Base-by-base conservation (phyloP, 805 yeast genomes). In the Metahyphopichia silvanorum region DNA sequence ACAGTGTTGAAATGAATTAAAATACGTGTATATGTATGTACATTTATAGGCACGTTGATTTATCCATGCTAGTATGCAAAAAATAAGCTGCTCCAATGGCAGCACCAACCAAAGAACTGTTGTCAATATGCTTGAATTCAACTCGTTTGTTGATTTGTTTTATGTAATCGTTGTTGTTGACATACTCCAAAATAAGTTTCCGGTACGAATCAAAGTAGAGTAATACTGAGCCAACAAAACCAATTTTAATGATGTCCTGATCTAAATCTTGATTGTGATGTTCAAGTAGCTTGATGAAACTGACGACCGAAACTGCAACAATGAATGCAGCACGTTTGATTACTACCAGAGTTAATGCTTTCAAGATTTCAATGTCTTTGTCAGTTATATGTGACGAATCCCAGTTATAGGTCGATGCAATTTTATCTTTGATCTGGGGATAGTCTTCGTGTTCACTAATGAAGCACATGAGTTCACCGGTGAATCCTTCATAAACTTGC, bases 161-260 rank as follows among this genome's bases (percentile, higher is more conserved):
- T 4, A 50, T 44, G 11, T 44, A 50, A 4, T 49, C 51, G 41
- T 58, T 44, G 21, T 50, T 46, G 31, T 51, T 51, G n/a, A 55
- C 35, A 31, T 29, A 46, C 25, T 42, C 30, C 25, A 43, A 37
- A 16, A 60, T 58, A 42, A 57, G 40, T 31, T 35, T 36, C 32
- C 76, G 49, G 44, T 71, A 71, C 11, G 44, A 37, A 20, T 49
- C 37, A 42, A 74, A 75, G 41, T 69, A 57, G n/a, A 55, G 50
- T 33, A 77, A 51, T 27, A 76, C 69, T 1, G 77, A 69, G 1
- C 82, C 82, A 17, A 74, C 73, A 42, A 58, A 76, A 8, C 74
- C 70, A 14, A 76, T 64, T 4, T 49, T 51, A 18, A 70, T 40
- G 19, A 44, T 32, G n/a, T 38, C 35, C 26, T 36, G 32, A n/a